Conservation (phyloP, 306 rosid species). For the Cucurbita ficifolia region DNA sequence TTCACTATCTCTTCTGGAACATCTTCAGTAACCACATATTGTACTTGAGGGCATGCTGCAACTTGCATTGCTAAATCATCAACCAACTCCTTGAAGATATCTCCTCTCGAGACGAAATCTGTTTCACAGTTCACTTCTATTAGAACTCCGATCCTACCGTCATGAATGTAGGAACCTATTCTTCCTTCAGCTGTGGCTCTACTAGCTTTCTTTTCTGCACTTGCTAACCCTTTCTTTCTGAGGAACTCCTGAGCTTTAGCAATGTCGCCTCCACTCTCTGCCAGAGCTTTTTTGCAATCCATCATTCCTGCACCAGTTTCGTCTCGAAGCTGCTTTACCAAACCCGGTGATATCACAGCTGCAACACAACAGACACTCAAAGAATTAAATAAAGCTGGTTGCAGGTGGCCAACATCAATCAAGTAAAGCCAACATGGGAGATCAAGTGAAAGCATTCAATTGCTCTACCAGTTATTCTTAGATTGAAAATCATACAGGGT, state of each 20-base stretch:
- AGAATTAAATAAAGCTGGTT: slow-evolving; percentile 6
- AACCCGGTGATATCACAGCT: slow-evolving; percentile 38
- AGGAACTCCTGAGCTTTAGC: slow-evolving; percentile 76
- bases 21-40: slow-evolving; percentile 59
- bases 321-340: slow-evolving; percentile 18
- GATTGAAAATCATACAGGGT: neutral
- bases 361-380: slow-evolving; percentile 14
- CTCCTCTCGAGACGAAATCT: slow-evolving; percentile 93
- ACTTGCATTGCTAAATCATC: slow-evolving; percentile 99
- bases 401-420: neutral
- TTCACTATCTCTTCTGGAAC: slow-evolving; percentile 60
- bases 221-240: slow-evolving; percentile 82
- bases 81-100: slow-evolving; percentile 80
- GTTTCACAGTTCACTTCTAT: slow-evolving; percentile 94
- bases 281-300: slow-evolving; percentile 90
- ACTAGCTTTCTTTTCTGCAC: slow-evolving; percentile 91
- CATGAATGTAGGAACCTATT: slow-evolving; percentile 87
- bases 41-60: slow-evolving; percentile 92
- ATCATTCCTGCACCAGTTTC: slow-evolving; percentile 99
- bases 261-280: slow-evolving; percentile 37
- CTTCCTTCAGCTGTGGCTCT: slow-evolving; percentile 94
- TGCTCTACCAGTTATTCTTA: neutral
- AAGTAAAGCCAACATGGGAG: neutral
- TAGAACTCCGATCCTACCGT: slow-evolving; percentile 79
- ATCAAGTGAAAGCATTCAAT: neutral